Evolutionary conservation across 192 early-diverging fungal species (phyloP), one percentile per base, ranked within the genome.

Genomic region (Gonapodya sp.): DNA sequence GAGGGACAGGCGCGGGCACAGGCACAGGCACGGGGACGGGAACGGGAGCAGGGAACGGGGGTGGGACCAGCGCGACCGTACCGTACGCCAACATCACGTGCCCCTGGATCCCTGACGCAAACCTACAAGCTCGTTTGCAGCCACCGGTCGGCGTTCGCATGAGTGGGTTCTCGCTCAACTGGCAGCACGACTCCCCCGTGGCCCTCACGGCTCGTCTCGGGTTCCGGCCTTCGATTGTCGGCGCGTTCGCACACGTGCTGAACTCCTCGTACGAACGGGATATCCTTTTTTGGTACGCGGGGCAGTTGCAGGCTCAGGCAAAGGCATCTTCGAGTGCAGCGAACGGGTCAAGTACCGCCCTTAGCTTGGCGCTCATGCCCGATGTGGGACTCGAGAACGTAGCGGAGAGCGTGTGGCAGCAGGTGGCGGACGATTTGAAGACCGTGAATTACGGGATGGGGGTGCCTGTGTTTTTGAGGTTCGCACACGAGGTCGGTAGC

Each of bases 381-480:
- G 34, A 18, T 34, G 2, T 34, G 75, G 75, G 34, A 33, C 31
- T 77, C 18, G 2, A 2, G 30, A 33, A 8, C 31, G 34, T 77
- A 8, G 34, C 18, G 30, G 30, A 18, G 8, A 33, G 18, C 75
- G 8, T 77, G 31, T 77, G 34, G 30, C 18, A 77, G 18, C 8
- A 34, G 30, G 34, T 77, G 16, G 75, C 75, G 30, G 34, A 18
- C 75, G 75, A 77, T 2, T 2, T 77, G 30, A 18, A 33, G 30
- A 18, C 18, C 8, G 34, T 80, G 36, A 80, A 80, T 46, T 72
- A 32, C 30, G 78, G 31, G 34, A 14, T 31, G 18, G 79, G 79
- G 24, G 36, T 80, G 36, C 79, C 35, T 0, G 75, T 82, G 8
- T 36, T 82, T 30, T 37, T 82, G 14, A 34, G 81, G 31, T 82